Conservation (phyloP, 352 stramenopile species). For the Globisporangium spinosum region DNA sequence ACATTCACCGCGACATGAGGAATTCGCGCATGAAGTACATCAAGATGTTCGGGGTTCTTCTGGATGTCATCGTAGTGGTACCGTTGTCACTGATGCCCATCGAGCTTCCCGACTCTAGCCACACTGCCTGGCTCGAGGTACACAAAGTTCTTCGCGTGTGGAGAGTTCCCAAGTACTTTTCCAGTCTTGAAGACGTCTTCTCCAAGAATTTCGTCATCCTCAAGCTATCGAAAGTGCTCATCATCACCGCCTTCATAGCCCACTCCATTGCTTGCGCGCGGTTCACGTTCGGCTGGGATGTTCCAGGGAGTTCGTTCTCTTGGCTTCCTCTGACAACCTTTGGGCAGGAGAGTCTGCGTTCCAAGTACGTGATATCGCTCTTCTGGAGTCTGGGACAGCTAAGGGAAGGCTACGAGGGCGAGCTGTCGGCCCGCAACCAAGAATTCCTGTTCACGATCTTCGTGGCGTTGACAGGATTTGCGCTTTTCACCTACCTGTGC, state of each 20-base stretch:
- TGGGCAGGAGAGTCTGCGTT: neutral
- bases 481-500: conserved; percentile 56
- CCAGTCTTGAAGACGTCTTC: conserved; percentile 50
- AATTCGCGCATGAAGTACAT: conserved; percentile 40
- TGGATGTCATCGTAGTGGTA: conserved; percentile 41
- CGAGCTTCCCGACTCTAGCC: conserved; percentile 9
- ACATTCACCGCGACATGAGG: conserved; percentile 26
- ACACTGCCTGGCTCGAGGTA: conserved; percentile 33
- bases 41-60: conserved; percentile 39
- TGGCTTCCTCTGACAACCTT: conserved; percentile 29
- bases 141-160: conserved; percentile 37
- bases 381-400: conserved; percentile 58
- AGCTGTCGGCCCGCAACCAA: conserved; percentile 32
- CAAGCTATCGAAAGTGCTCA: conserved; percentile 49
- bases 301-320: conserved; percentile 13
- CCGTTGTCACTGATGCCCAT: conserved; percentile 30
- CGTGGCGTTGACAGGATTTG: conserved; percentile 48
- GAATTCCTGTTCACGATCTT: conserved; percentile 58
- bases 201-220: conserved; percentile 49
- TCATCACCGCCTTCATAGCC: conserved; percentile 33
- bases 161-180: conserved; percentile 37
- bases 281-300: conserved; percentile 48
- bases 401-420: conserved; percentile 46
- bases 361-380: conserved; percentile 44
- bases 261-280: conserved; percentile 48